Evolutionary conservation across 2,329 filamentous ascomycete species (phyloP), one percentile per base, ranked within the genome.

Genomic region (Purpureocillium takamizusanense): DNA sequence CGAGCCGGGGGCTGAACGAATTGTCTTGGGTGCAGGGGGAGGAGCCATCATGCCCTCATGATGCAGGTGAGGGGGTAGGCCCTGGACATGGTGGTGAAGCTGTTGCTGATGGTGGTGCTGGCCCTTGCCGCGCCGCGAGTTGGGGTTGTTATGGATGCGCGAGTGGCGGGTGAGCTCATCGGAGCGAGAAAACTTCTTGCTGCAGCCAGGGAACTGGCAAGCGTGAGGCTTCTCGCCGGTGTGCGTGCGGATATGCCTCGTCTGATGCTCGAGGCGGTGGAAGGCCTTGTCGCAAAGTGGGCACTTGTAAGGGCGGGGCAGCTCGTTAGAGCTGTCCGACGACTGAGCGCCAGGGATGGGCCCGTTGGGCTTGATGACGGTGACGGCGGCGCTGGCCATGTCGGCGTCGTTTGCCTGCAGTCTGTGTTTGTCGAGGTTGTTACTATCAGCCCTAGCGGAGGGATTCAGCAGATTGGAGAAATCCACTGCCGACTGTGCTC

Each of bases 241-340:
- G 65, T 98, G 90, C 7, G 92, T 97, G 54, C 90, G 81, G 57
- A 97, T 97, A 65, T 98, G 90, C 53, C 74, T 67, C 16, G 76
- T 81, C 72, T 95, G 90, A 62, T 97, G 90, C 70, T 97, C 90
- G 31, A 98, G 75, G 46, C 92, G 87, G 72, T 97, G 92, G 68
- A 98, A 98, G 44, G 92, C 90, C 74, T 95, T 94, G 55, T 95
- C 90, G 70, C 92, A 98, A 46, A 98, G 78, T 44, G 90, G 89
- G 64, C 90, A 98, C 72, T 97, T 97, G 79, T 98, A 98, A 1
- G 90, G 90, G 40, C 92, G 82, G 42, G 92, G 92, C 38, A 97
- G 77, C 63, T 97, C 90, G 42, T 65, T 70, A 34, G 57, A 54
- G 48, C 45, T 50, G 36, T 86, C 63, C 63, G 76, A 51, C 46